Evolutionary conservation across 2,329 filamentous ascomycete genomes (phyloP).

Genomic region (Colletotrichum sp.): DNA sequence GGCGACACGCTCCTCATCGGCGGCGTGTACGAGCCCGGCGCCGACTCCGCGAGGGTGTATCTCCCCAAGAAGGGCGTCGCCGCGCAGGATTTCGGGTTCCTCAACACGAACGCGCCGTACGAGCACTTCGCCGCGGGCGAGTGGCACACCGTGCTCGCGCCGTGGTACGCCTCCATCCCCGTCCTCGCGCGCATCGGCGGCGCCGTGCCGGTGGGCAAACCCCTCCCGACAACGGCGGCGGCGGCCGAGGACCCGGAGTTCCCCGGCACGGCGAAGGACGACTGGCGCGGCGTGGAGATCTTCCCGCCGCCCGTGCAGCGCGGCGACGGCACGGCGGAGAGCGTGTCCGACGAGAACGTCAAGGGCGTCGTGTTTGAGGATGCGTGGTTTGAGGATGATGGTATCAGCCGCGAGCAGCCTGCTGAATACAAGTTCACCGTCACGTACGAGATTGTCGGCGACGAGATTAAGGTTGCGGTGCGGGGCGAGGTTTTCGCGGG

Average conservation of each 20-base stretch:
- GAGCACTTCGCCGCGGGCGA: slow-evolving; percentile 54
- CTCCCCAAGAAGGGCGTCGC: slow-evolving; percentile 58
- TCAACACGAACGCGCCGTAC: slow-evolving; percentile 68
- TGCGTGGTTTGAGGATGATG: slow-evolving; percentile 44
- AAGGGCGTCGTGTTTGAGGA: slow-evolving; percentile 30
- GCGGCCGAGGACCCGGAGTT: slow-evolving; percentile 40
- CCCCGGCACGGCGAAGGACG: slow-evolving; percentile 42
- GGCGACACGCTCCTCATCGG: slow-evolving; percentile 70
- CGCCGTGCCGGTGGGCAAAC: slow-evolving; percentile 41
- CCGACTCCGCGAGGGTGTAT: slow-evolving; percentile 61
- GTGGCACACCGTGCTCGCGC: slow-evolving; percentile 44
- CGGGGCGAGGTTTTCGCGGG: background rate
- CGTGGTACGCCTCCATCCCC: slow-evolving; percentile 47
- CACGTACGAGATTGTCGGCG: background rate
- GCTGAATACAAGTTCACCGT: slow-evolving; percentile 11
- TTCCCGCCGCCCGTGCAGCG: slow-evolving; percentile 36
- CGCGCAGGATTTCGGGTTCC: slow-evolving; percentile 57
- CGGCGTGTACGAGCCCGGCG: slow-evolving; percentile 69
- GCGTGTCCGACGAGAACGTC: background rate
- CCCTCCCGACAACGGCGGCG: slow-evolving; percentile 39
- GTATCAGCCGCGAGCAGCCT: slow-evolving; percentile 26
- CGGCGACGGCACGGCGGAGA: background rate
- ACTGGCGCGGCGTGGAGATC: slow-evolving; percentile 47
- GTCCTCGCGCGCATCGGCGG: slow-evolving; percentile 43
- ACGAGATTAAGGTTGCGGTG: background rate